These are phyloP conservation scores for Aspergillus indologenus DNA, from an alignment of 495 filamentous ascomycete genomes.

Conservation along the genomic window DNA sequence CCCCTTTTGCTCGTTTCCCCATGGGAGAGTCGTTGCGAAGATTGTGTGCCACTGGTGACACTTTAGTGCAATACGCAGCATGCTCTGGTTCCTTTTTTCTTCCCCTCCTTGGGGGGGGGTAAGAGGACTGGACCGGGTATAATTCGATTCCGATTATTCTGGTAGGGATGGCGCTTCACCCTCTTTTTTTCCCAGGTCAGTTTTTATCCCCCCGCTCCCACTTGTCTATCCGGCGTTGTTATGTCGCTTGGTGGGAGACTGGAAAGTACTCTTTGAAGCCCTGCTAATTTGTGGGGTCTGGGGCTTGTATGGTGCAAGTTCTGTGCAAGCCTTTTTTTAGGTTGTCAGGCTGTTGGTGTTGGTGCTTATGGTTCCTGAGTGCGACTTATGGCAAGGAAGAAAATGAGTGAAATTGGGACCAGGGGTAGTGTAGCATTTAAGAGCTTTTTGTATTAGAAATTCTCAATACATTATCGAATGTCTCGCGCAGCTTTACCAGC, in stretches of 20 bases:
- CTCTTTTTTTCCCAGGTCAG: constrained; percentile 62
- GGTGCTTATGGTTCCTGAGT: neutral
- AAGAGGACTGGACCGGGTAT: constrained; percentile 57
- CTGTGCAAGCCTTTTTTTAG: constrained; percentile 11
- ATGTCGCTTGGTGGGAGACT: constrained; percentile 19
- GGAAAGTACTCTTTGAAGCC: constrained; percentile 33
- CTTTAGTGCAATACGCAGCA: constrained; percentile 99
- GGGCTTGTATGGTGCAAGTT: constrained; percentile 13
- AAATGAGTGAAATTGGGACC: neutral
- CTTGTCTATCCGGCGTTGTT: constrained; percentile 11
- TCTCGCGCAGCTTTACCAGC: neutral
- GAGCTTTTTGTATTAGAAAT: too few species aligned
- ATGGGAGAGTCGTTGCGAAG: constrained; percentile 92
- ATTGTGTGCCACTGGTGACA: constrained; percentile 74
- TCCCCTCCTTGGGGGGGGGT: constrained; percentile 31
- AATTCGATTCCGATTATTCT: constrained; percentile 99
- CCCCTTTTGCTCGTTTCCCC: constrained; percentile 45
- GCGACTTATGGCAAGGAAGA: neutral
- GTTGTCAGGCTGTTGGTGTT: neutral
- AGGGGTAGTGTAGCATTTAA: too few species aligned
- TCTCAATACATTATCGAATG: too few species aligned
- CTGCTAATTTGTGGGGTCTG: constrained; percentile 39
- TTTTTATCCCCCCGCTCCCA: constrained; percentile 21
- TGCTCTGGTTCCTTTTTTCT: constrained; percentile 45
- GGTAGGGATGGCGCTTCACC: constrained; percentile 77